A percentile compares a stretch with the other conserved stretches of the same genome.
Conservation (phyloP, 805 yeast genomes). For the Tanozyma kutaoensis region DNA sequence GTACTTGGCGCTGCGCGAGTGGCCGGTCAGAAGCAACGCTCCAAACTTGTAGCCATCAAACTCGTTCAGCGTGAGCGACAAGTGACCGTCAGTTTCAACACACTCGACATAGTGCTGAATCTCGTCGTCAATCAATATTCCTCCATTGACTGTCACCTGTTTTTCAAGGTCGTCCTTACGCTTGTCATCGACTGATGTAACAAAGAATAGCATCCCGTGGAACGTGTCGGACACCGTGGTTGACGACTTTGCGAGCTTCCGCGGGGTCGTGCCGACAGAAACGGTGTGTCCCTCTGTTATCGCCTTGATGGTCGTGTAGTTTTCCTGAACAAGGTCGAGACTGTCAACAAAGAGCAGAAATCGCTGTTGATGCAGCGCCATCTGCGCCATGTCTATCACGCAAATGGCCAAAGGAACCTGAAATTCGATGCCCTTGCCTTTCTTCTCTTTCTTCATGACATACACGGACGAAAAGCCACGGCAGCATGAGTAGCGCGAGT, state of each 20-base stretch:
- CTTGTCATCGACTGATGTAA: constrained; percentile 21
- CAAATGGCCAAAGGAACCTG: constrained; percentile 16
- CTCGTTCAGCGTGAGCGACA: constrained; percentile 2
- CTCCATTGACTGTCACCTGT: constrained; percentile 29
- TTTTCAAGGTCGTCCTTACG: constrained; percentile 17
- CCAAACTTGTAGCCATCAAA: constrained; percentile 32
- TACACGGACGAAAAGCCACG: constrained; percentile 46
- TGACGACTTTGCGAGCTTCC: too few relatives aligned
- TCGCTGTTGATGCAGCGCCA: constrained; percentile 23
- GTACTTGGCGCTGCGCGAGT: constrained; percentile 60
- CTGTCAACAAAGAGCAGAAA: constrained; percentile 10
- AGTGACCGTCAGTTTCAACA: constrained; percentile 1
- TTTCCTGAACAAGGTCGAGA: constrained; percentile 8
- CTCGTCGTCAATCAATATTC: constrained; percentile 19
- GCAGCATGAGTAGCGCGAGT: constrained; percentile 29
- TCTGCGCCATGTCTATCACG: constrained; percentile 25
- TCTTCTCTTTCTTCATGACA: constrained; percentile 12
- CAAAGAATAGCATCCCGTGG: constrained; percentile 15
- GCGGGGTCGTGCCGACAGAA: not conserved
- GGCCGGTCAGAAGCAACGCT: constrained; percentile 48
- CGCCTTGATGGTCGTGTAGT: constrained; percentile 2
- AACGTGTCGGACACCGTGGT: not conserved
- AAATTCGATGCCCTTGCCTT: constrained; percentile 8
- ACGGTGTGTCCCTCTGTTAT: not conserved
- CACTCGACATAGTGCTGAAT: constrained; percentile 15